Percentiles rank a stretch among this genome's conserved stretches.
Conservation (phyloP, 805 yeast genomes). For the Candida orba region DNA sequence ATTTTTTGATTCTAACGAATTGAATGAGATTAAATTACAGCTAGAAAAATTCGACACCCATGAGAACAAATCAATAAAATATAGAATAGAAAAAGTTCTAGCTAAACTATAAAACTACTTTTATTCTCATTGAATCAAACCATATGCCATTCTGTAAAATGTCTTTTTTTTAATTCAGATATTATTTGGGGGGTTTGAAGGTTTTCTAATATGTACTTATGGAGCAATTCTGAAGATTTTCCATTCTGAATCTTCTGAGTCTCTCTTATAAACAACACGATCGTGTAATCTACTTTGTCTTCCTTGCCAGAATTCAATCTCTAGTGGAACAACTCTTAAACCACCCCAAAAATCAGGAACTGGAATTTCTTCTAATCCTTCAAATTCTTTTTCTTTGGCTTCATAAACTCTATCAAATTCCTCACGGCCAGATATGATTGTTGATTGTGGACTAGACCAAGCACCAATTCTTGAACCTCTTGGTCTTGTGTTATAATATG, state of each 20-base stretch:
- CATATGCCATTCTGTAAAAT: no score
- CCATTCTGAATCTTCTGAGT: constrained; percentile 49
- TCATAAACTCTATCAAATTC: constrained; percentile 51
- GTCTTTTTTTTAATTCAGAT: no score
- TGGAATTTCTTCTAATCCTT: constrained; percentile 59
- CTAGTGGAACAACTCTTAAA: constrained; percentile 75
- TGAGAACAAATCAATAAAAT: constrained; percentile 7
- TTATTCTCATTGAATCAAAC: neutral
- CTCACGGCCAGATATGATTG: constrained; percentile 47
- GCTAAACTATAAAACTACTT: neutral
- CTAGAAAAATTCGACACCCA: constrained; percentile 14
- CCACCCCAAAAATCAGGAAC: constrained; percentile 98
- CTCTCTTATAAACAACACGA: constrained; percentile 66
- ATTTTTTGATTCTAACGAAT: constrained; percentile 13
- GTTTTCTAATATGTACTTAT: constrained; percentile 15
- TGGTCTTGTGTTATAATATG: constrained; percentile 83
- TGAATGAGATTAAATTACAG: constrained; percentile 9
- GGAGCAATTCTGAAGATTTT: constrained; percentile 67
- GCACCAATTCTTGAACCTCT: constrained; percentile 93
- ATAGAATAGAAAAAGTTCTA: constrained; percentile 13
- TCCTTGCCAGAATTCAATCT: constrained; percentile 98
- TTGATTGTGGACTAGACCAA: constrained; percentile 90
- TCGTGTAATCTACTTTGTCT: constrained; percentile 86
- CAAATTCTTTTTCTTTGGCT: constrained; percentile 48
- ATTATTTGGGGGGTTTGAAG: no score